These are phyloP conservation scores for Alternaria angustiovoidea DNA, from an alignment of 2,329 filamentous ascomycete species.

Conservation along the genomic window DNA sequence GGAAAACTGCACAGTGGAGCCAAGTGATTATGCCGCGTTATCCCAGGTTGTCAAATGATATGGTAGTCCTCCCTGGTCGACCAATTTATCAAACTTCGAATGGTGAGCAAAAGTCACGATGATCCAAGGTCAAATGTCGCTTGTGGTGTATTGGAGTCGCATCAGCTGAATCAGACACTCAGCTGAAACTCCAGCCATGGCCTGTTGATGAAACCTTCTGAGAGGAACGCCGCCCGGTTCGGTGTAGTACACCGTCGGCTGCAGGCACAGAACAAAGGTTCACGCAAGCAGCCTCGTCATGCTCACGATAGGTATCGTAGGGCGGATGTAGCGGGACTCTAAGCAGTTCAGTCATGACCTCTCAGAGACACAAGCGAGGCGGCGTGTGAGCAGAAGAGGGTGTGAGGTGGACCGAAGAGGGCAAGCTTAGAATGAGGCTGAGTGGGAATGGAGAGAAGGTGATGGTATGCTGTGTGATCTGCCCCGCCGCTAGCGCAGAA, in stretches of 20 bases:
- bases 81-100: background rate
- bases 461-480: constrained; percentile 28
- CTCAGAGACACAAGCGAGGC: constrained; percentile 30
- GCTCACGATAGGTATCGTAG: constrained; percentile 21
- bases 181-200: constrained; percentile 9
- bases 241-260: constrained; percentile 14
- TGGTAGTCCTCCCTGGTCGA: constrained; percentile 12
- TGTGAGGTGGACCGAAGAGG: constrained; percentile 24
- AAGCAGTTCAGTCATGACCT: constrained; percentile 33
- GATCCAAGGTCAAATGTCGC: constrained; percentile 12
- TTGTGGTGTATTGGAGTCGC: constrained; percentile 35
- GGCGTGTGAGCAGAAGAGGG: constrained; percentile 31
- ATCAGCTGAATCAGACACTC: constrained; percentile 33
- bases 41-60: constrained; percentile 21
- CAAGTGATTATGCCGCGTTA: constrained; percentile 21
- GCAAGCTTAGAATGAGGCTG: constrained; percentile 38
- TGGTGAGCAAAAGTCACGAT: constrained; percentile 15
- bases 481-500: constrained; percentile 30
- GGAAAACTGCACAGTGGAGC: constrained; percentile 15
- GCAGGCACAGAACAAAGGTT: constrained; percentile 36
- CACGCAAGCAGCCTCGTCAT: constrained; percentile 34
- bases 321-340: constrained; percentile 21
- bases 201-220: background rate
- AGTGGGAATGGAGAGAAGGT: constrained; percentile 20
- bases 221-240: constrained; percentile 5